Percentiles rank a stretch among this genome's conserved stretches.
Conservation (phyloP, 1,284 basidiomycete species). For the Trichosporon faecale region DNA sequence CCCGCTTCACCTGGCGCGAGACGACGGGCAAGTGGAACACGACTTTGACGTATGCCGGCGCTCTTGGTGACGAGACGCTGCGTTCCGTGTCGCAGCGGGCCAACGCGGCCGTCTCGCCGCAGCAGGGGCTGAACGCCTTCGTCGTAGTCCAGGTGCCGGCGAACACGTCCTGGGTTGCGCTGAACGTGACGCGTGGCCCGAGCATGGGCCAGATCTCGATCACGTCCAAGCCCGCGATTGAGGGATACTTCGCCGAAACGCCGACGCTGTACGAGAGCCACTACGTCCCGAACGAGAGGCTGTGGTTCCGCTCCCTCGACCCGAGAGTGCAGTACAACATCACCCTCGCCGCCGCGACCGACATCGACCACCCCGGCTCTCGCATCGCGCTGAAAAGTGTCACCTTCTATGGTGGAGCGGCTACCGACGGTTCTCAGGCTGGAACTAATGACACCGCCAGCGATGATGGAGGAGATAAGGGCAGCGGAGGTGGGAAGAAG, state of each 20-base stretch:
- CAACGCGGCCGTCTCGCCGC: neutral
- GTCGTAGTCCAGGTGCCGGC: neutral
- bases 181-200: neutral
- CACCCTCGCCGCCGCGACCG: neutral
- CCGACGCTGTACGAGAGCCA: neutral
- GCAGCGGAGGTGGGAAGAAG: neutral
- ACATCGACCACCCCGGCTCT: neutral
- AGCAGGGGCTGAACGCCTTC: neutral
- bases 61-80: neutral
- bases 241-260: neutral
- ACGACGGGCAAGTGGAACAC: neutral
- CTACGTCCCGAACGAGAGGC: neutral
- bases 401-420: neutral
- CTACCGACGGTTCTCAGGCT: neutral
- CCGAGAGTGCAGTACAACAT: neutral
- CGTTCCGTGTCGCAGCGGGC: neutral
- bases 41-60: neutral
- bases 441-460: no score
- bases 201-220: neutral
- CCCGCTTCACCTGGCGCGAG: neutral
- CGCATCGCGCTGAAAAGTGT: neutral
- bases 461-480: neutral
- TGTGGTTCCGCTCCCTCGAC: conserved; percentile 7
- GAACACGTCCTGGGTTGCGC: conserved; percentile 3
- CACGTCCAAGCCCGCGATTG: neutral